A percentile compares a stretch with the other conserved stretches of the same genome.
These are phyloP conservation scores for Penicillium waksmanii DNA, from an alignment of 495 filamentous ascomycete genomes.

Conservation along the genomic window DNA sequence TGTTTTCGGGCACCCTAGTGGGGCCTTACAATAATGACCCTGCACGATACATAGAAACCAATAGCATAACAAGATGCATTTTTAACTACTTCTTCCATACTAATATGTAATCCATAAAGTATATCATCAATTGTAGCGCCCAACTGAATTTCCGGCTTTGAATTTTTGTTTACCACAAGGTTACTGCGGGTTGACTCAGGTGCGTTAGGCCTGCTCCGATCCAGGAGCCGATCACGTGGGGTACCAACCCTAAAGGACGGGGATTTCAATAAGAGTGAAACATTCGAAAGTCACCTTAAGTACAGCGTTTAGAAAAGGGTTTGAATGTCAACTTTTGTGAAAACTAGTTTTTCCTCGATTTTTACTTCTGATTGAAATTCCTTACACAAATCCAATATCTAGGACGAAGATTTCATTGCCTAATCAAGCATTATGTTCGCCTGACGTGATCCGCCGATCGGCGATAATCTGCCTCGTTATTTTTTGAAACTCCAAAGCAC, in stretches of 20 bases:
- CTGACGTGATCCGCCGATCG: not conserved
- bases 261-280: not conserved
- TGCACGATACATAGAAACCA: conserved; percentile 21
- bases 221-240: conserved; percentile 2
- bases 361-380: no score
- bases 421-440: not conserved
- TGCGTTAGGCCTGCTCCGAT: not conserved
- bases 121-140: not conserved
- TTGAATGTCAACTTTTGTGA: no score
- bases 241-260: not conserved
- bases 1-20: conserved; percentile 6
- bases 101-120: not conserved
- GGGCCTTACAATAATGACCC: conserved; percentile 27
- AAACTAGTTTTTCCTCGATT: no score
- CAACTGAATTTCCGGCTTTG: no score
- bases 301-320: no score
- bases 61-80: conserved; percentile 12
- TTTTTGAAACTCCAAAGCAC: not conserved
- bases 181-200: no score
- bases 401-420: not conserved
- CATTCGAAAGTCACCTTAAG: no score
- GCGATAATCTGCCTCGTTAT: not conserved
- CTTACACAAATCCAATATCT: not conserved
- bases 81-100: not conserved
- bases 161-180: no score